Base-by-base conservation (phyloP, 129 eudicot genomes). In the Calendula officinalis region DNA sequence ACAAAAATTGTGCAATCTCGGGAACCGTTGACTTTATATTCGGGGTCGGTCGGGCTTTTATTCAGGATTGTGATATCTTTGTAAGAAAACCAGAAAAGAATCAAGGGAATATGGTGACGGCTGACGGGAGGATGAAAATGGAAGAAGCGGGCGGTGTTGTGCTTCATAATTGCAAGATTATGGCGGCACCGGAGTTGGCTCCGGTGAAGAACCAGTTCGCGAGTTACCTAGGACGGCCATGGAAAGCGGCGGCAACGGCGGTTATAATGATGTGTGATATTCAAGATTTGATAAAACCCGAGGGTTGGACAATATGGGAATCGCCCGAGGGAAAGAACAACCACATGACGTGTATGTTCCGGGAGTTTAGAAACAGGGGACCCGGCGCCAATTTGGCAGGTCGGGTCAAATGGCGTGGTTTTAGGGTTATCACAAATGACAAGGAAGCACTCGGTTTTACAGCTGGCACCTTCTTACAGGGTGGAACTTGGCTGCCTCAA, bases 11-110 rank as follows among this genome's bases (percentile, higher is more conserved):
- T 41, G 72, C 46, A 41, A 79, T 85, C 6, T 81, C 63, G 2
- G 91, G 91, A 32, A 85, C 91, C 33, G 61, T 85, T 0, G 91
- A 85, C 62, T 85, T 85, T 75, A 76, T 85, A 54, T 85, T 85
- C 17, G 94, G 94, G 34, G 56, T 47, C 39, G 94, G 85, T 2
- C 57, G 79, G 4, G 82, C 78, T 14, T 60, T 73, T 64, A 85
- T 85, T 67, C 94, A 85, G 36, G 84, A 82, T 59, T 79, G 81
- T 12, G 48, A 70, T 14, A 85, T 85, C 46, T 16, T 53, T 2
- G 94, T 74, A 11, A 54, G 83, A 39, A 85, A 44, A 56, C 83
- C 83, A 1, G 65, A 72, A 1, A 8, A 54, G 7, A 60, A 46
- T 12, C 94, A 85, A 51, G 40, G 62, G 7, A 85, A 62, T 73